phyloP scores from a whole-genome alignment of 139 green algal genomes.

The Chlorella sorokiniana region DNA sequence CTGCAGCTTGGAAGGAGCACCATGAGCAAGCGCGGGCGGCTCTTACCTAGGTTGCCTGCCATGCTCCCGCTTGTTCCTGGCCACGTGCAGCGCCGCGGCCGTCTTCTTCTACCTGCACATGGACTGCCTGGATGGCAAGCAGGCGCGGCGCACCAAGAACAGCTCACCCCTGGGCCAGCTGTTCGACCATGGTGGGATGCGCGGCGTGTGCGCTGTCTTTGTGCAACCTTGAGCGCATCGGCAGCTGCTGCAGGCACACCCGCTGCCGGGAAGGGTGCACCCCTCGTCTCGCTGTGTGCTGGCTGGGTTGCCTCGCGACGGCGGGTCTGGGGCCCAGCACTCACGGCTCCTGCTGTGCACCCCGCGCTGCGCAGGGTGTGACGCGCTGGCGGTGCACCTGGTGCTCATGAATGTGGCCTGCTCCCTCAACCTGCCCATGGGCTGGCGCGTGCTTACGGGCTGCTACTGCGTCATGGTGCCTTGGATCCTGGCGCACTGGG shows the following conservation, averaged over 20 bases:
- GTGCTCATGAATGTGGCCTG: slow-evolving; percentile 64
- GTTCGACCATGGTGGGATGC: slow-evolving; percentile 88
- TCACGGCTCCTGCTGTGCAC: background rate
- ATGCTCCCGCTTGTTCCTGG: background rate
- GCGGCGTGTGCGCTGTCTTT: background rate
- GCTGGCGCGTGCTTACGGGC: slow-evolving; percentile 32
- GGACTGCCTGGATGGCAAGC: slow-evolving; percentile 95
- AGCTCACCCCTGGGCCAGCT: slow-evolving; percentile 94
- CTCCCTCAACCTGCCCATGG: slow-evolving; percentile 35
- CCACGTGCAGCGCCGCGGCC: slow-evolving; percentile 23
- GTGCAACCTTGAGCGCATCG: background rate
- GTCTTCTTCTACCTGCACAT: slow-evolving; percentile 79
- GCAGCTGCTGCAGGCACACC: background rate
- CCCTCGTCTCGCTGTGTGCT: too few relatives aligned
- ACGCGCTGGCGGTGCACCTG: slow-evolving; percentile 84
- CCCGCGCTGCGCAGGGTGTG: slow-evolving; percentile 60
- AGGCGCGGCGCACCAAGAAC: slow-evolving; percentile 87
- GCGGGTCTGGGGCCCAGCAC: background rate
- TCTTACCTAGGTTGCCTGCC: background rate
- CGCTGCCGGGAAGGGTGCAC: background rate
- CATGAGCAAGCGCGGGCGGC: background rate
- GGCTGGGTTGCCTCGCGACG: too few relatives aligned
- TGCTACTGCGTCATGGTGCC: slow-evolving; percentile 68
- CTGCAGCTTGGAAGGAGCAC: too few relatives aligned
- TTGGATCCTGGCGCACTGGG: slow-evolving; percentile 88